Evolutionary conservation across 306 rosid genomes (phyloP).

Genomic region (Carpinus fangiana): DNA sequence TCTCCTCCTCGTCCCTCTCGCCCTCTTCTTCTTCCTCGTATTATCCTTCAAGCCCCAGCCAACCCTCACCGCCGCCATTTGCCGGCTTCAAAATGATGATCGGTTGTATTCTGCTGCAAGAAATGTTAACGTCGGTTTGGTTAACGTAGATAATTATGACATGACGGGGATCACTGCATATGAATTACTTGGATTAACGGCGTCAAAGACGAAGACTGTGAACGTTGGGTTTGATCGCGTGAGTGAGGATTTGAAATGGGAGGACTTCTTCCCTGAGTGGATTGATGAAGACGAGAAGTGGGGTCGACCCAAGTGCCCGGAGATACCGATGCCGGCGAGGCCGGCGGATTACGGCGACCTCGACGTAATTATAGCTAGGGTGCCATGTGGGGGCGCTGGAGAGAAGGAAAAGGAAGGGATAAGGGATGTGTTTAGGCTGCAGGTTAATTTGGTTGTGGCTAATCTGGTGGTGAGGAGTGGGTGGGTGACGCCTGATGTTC

Average conservation of each 20-base stretch:
- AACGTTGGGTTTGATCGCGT: constrained; percentile 36
- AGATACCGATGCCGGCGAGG: constrained; percentile 51
- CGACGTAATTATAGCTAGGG: constrained; percentile 54
- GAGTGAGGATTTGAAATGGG: constrained; percentile 41
- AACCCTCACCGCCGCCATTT: not conserved
- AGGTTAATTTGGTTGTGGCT: constrained; percentile 82
- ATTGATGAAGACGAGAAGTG: constrained; percentile 50
- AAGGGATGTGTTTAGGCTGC: constrained; percentile 66
- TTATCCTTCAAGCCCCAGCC: constrained; percentile 1
- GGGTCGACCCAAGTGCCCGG: constrained; percentile 53
- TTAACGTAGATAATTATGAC: constrained; percentile 34
- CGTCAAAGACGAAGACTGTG: constrained; percentile 21
- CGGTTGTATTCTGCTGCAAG: constrained; percentile 19
- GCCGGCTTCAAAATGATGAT: not conserved
- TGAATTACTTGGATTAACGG: constrained; percentile 15
- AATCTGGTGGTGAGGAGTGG: constrained; percentile 55
- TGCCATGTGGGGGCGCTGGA: constrained; percentile 50
- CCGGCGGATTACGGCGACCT: constrained; percentile 37
- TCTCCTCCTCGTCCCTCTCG: constrained; percentile 29
- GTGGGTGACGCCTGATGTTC: constrained; percentile 34
- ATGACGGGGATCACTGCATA: not conserved
- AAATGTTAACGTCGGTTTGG: constrained; percentile 53
- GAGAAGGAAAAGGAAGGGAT: constrained; percentile 18
- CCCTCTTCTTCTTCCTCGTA: constrained; percentile 10
- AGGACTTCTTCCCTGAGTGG: constrained; percentile 64